Conservation (phyloP, 805 yeast species). For the Grigorovia jiainica region DNA sequence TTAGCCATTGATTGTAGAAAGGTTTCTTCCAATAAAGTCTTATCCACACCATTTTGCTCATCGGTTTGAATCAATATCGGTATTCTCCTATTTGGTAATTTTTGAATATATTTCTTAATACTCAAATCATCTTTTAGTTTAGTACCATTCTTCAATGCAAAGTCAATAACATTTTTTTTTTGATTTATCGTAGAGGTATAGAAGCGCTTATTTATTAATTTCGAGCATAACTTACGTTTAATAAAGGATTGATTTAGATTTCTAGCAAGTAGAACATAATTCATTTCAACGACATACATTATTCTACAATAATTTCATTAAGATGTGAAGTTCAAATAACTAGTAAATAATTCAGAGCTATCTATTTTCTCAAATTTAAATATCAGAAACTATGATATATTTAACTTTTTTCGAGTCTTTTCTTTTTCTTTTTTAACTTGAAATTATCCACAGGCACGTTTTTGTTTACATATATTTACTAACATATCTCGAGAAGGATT, state of each 20-base stretch:
- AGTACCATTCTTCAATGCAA: not conserved
- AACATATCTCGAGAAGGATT: too few relatives aligned
- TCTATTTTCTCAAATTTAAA: too few relatives aligned
- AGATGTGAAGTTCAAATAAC: not conserved
- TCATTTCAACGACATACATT: not conserved
- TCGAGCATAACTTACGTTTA: not conserved
- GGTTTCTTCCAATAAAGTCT: not conserved
- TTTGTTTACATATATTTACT: too few relatives aligned
- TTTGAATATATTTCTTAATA: not conserved
- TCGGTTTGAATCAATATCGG: not conserved
- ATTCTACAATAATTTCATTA: too few relatives aligned
- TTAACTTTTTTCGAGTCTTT: not conserved
- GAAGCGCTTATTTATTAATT: not conserved
- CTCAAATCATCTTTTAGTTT: not conserved
- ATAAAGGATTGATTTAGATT: not conserved
- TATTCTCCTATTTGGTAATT: not conserved
- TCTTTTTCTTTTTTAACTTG: too few relatives aligned
- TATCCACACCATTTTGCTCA: not conserved
- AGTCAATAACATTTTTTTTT: not conserved
- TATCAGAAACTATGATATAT: too few relatives aligned
- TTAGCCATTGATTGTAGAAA: conserved; percentile 4
- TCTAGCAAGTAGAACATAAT: not conserved
- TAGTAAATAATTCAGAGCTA: not conserved
- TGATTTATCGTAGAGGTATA: not conserved
- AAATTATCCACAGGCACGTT: too few relatives aligned